A percentile compares a stretch with the other conserved stretches of the same genome.
Evolutionary conservation across 2,329 filamentous ascomycete species (phyloP).

Genomic region (Hypoxylon sp.): DNA sequence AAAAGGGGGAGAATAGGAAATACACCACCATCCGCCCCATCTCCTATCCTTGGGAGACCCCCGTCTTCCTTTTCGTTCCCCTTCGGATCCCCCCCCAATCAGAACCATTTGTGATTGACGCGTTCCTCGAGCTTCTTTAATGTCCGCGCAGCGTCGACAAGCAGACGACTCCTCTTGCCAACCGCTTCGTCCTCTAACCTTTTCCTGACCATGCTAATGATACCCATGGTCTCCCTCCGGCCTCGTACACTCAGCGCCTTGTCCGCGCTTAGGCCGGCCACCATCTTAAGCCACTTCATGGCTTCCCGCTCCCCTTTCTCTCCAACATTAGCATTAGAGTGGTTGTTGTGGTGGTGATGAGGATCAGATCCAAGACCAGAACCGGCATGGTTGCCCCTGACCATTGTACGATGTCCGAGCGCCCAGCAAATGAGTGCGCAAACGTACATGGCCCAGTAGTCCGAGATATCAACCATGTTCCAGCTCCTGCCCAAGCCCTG

Average conservation of each 20-base stretch:
- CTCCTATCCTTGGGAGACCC: conserved; percentile 16
- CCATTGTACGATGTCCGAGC: conserved; percentile 58
- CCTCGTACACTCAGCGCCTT: conserved; percentile 59
- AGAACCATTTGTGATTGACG: conserved; percentile 61
- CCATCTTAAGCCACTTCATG: conserved; percentile 55
- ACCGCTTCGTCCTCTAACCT: conserved; percentile 66
- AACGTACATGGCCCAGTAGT: conserved; percentile 83
- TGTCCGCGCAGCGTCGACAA: conserved; percentile 68
- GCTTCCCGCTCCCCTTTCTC: conserved; percentile 58
- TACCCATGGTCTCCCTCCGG: conserved; percentile 60
- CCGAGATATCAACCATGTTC: conserved; percentile 78
- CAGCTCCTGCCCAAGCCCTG: conserved; percentile 28
- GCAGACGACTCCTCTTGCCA: conserved; percentile 64
- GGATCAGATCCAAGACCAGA: conserved; percentile 32
- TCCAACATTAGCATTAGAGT: conserved; percentile 47
- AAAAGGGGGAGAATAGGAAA: conserved; percentile 35
- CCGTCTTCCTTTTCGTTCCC: conserved; percentile 18
- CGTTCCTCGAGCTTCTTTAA: conserved; percentile 67
- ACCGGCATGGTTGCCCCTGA: conserved; percentile 40
- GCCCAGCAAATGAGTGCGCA: conserved; percentile 74
- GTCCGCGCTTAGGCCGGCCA: conserved; percentile 59
- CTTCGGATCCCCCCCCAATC: conserved; percentile 8
- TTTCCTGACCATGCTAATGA: conserved; percentile 65
- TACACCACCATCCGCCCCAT: conserved; percentile 23
- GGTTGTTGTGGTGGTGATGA: conserved; percentile 27